Base-by-base conservation (phyloP, 768 basidiomycete species). In the Pilatotrama ljubarskyi region DNA sequence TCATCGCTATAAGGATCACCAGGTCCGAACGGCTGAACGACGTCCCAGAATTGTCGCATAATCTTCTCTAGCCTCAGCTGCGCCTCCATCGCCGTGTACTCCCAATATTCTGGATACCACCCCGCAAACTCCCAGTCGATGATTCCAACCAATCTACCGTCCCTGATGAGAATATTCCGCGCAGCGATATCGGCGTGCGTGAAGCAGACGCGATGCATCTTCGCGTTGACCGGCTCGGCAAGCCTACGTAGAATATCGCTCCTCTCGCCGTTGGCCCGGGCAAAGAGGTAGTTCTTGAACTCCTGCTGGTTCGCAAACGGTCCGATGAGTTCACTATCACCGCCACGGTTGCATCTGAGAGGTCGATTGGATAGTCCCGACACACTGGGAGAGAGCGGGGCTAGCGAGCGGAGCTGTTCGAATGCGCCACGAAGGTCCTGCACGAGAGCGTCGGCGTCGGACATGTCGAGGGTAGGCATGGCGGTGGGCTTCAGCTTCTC, bases 91-190 rank as follows among this genome's bases (percentile, higher is more conserved):
- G 32, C 55, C 17, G 55, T 56, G 47, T 53, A 53, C 48, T 72
- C 69, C 68, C 65, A 71, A 52, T 71, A 65, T 37, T 65, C 67
- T 3, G 71, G 71, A 29, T 62, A 61, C 71, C 70, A 71, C 3
- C 67, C 70, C 13, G 67, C 59, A 38, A 29, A 40, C 47, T 70
- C 69, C 69, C 70, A 72, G 50, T 71, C 71, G 41, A 72, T 49
- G 26, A 72, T 56, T 0, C 59, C 68, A 0, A 50, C 40, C 14
- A 70, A 46, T 2, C 37, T 41, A n/a, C 61, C 61, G 15, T 64
- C 66, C 51, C 51, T 26, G 2, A 69, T 52, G 13, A 71, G 46
- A 50, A 71, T 65, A 51, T 72, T 72, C 1, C 61, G 51, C 5
- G 59, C 61, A 11, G 57, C 56, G 36, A 72, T 55, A 44, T 72